These are phyloP conservation scores for Aspergillus cavernicola DNA, from an alignment of 495 filamentous ascomycete genomes.

Conservation along the genomic window DNA sequence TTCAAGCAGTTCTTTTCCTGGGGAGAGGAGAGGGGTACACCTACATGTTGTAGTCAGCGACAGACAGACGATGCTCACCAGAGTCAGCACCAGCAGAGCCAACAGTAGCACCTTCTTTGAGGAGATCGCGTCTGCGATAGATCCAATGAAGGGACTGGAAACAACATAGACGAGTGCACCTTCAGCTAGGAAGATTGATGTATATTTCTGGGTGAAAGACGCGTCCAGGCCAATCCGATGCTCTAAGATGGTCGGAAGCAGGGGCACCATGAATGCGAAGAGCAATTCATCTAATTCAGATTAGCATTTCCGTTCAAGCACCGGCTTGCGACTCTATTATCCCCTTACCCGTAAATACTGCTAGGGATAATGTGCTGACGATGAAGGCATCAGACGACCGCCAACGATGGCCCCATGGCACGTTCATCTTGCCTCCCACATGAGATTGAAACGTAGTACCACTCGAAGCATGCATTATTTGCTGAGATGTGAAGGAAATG, in stretches of 20 bases:
- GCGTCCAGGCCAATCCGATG: conserved; percentile 19
- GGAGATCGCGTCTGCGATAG: conserved; percentile 17
- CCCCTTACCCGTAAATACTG: conserved; percentile 1
- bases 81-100: conserved; percentile 13
- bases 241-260: conserved; percentile 24
- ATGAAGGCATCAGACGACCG: conserved; percentile 5
- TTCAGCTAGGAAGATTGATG: conserved; percentile 21
- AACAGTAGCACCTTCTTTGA: conserved; percentile 22
- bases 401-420: too few species aligned
- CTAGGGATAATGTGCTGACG: background rate
- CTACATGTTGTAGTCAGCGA: conserved; percentile 17
- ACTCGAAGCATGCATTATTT: too few species aligned
- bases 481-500: too few species aligned
- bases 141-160: conserved; percentile 20
- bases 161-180: conserved; percentile 17
- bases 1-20: background rate
- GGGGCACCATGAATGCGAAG: conserved; percentile 26
- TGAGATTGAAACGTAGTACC: too few species aligned
- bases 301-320: too few species aligned
- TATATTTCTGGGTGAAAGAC: conserved; percentile 18
- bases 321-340: background rate
- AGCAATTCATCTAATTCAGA: conserved; percentile 26
- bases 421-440: too few species aligned
- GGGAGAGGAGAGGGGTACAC: conserved; percentile 5
- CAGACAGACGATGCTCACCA: conserved; percentile 16